These are phyloP conservation scores for Zygnema cylindricum DNA, from an alignment of 139 green algal species.

Conservation along the genomic window DNA sequence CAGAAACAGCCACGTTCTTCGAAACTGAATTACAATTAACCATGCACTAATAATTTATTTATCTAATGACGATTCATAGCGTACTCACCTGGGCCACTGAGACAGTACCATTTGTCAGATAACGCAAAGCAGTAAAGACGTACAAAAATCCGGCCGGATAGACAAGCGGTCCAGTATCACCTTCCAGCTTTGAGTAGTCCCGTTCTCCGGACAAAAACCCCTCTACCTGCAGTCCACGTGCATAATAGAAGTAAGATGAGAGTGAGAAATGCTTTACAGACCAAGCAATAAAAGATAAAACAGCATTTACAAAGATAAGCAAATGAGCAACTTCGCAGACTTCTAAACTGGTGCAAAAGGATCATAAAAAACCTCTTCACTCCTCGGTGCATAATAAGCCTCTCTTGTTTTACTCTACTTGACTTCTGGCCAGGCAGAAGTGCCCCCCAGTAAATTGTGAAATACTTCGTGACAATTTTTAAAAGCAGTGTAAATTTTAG, in stretches of 20 bases:
- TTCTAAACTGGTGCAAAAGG: background rate
- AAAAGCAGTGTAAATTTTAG: no score
- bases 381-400: no score
- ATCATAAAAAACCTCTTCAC: background rate
- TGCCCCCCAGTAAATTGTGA: no score
- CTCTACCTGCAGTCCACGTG: constrained; percentile 13
- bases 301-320: background rate
- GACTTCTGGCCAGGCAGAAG: no score
- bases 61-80: no score
- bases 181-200: constrained; percentile 78
- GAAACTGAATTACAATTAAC: no score
- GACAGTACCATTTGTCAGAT: constrained; percentile 68
- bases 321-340: background rate
- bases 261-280: background rate
- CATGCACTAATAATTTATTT: no score
- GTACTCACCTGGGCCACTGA: constrained; percentile 57
- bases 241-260: constrained; percentile 34
- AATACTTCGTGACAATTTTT: no score
- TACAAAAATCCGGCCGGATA: constrained; percentile 88
- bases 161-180: constrained; percentile 82
- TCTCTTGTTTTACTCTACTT: no score
- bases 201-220: constrained; percentile 71
- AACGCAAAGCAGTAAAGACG: constrained; percentile 72
- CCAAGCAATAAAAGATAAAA: constrained; percentile 10
- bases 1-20: no score